Conservation (phyloP, 2,329 filamentous ascomycete species). For the Elsinoe arachidis region DNA sequence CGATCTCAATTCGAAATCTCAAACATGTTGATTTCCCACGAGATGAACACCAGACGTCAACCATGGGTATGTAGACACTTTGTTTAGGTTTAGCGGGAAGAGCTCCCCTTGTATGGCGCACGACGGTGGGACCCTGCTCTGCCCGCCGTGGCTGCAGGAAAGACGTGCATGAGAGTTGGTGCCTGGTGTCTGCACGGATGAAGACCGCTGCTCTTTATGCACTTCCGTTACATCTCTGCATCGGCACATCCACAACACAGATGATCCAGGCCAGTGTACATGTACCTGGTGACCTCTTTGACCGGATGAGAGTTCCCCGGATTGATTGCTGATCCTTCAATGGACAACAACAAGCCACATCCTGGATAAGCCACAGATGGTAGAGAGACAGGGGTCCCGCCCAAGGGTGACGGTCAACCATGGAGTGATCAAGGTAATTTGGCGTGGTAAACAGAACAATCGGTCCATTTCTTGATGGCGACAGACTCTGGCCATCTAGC, state of each 20-base stretch:
- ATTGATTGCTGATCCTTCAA: not conserved
- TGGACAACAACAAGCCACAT: not conserved
- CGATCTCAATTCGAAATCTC: not conserved
- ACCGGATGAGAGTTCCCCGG: not conserved
- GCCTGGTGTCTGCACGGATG: not conserved
- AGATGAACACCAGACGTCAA: not conserved
- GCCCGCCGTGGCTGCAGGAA: not conserved
- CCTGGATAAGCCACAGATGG: not conserved
- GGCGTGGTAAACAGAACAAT: not conserved
- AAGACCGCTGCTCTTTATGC: not conserved
- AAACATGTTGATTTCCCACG: not conserved
- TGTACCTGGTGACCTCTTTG: not conserved
- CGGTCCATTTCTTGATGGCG: no score
- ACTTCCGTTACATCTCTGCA: not conserved
- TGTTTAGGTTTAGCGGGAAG: not conserved
- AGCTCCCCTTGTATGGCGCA: not conserved
- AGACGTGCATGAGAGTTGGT: not conserved
- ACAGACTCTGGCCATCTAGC: no score
- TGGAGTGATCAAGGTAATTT: not conserved
- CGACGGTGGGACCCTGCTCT: not conserved
- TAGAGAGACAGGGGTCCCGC: not conserved
- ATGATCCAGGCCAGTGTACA: not conserved
- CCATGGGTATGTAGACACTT: not conserved
- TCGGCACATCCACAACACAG: not conserved
- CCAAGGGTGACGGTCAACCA: not conserved